Percentiles rank a stretch among this genome's conserved stretches.
These are phyloP conservation scores for Coemansia sp. DNA, from an alignment of 192 early-diverging fungal species.

Conservation along the genomic window DNA sequence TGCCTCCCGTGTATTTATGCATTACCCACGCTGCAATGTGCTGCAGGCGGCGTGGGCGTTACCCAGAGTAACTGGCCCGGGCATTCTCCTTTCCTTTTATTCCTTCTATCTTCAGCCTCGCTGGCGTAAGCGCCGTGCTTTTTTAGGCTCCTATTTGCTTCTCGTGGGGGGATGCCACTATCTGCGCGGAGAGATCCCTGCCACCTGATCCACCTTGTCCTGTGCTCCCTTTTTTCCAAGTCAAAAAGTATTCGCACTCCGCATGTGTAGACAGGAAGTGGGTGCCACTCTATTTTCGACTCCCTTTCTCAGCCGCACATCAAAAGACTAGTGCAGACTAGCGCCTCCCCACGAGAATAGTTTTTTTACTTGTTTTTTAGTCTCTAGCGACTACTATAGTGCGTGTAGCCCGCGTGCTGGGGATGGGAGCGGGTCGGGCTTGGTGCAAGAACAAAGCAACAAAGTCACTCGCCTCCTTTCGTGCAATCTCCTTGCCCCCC, in stretches of 20 bases:
- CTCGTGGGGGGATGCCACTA: background rate
- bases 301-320: background rate
- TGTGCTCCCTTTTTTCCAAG: background rate
- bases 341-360: background rate
- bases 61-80: background rate
- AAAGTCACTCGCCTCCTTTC: background rate
- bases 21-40: background rate
- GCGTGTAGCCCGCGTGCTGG: slow-evolving; percentile 4
- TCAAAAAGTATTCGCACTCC: slow-evolving; percentile 1
- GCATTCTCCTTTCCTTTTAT: too few species aligned
- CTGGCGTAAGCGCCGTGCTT: slow-evolving; percentile 1
- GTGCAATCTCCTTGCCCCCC: background rate
- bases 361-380: background rate
- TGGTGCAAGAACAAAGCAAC: background rate
- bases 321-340: slow-evolving; percentile 4
- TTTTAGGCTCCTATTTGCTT: background rate
- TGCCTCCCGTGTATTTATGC: background rate
- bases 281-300: background rate
- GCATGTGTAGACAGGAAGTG: background rate
- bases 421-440: slow-evolving; percentile 1
- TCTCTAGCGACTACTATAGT: background rate
- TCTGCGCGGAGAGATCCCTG: background rate
- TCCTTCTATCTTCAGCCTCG: slow-evolving; percentile 1
- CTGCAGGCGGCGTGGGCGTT: slow-evolving; percentile 3
- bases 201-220: background rate